Evolutionary conservation across 2,329 filamentous ascomycete genomes (phyloP).

Genomic region (Neofusicoccum laricinum): DNA sequence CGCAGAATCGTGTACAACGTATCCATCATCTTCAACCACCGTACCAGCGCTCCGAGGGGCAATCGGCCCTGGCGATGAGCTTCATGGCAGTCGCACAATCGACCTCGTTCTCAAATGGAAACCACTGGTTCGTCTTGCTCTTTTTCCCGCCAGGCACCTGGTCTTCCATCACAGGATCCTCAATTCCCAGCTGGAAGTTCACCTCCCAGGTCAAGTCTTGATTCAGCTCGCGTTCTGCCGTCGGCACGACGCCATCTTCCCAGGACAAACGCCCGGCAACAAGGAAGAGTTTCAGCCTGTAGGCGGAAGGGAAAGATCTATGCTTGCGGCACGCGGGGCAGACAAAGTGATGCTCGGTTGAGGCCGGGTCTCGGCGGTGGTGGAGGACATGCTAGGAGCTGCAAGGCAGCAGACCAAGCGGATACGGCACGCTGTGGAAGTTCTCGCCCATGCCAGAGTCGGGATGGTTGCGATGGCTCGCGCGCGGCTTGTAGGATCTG

Average conservation of each 20-base stretch:
- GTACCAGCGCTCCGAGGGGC: conserved; percentile 23
- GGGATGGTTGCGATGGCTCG: conserved; percentile 23
- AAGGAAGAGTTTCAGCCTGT: conserved; percentile 30
- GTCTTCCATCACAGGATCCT: conserved; percentile 24
- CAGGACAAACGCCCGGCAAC: conserved; percentile 28
- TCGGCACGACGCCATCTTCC: conserved; percentile 21
- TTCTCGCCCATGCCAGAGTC: conserved; percentile 23
- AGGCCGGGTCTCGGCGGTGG: conserved; percentile 1
- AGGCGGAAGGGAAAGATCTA: conserved; percentile 20
- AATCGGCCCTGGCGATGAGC: conserved; percentile 22
- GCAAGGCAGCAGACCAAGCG: conserved; percentile 25
- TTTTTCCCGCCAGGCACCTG: conserved; percentile 24
- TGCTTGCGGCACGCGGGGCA: conserved; percentile 22
- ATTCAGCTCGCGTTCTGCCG: conserved; percentile 23
- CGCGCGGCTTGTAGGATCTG: conserved; percentile 4
- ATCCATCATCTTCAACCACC: conserved; percentile 24
- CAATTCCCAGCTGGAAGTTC: conserved; percentile 26
- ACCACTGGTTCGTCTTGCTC: conserved; percentile 22
- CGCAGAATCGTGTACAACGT: background rate
- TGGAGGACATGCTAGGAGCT: conserved; percentile 27
- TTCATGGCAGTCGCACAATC: conserved; percentile 26
- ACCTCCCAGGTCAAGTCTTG: conserved; percentile 27
- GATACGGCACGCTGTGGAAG: conserved; percentile 28
- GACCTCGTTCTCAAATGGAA: conserved; percentile 28
- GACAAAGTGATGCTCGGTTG: conserved; percentile 16